Percentiles rank a stretch among this genome's conserved stretches.
Evolutionary conservation across 495 filamentous ascomycete species (phyloP).

Genomic region (Penicillium roqueforti): DNA sequence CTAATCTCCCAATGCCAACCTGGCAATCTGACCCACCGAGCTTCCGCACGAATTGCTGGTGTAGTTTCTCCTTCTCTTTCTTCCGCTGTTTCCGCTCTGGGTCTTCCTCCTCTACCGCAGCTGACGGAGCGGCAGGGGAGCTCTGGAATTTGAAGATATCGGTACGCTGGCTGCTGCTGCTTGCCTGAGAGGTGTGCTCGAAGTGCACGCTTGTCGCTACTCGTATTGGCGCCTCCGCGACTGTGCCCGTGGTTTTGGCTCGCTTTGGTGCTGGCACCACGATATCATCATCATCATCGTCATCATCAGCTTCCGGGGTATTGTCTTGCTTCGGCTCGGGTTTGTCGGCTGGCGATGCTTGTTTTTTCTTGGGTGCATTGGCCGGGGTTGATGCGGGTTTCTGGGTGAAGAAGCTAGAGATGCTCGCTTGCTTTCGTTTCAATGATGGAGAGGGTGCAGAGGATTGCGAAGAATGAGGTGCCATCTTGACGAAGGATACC

Average conservation of each 20-base stretch:
- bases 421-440: conserved; percentile 68
- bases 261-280: conserved; percentile 41
- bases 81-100: conserved; percentile 41
- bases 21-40: conserved; percentile 81
- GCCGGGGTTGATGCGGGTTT: conserved; percentile 40
- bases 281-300: conserved; percentile 31
- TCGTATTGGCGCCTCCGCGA: conserved; percentile 12
- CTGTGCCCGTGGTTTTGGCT: conserved; percentile 22
- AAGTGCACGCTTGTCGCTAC: conserved; percentile 7
- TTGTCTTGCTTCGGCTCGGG: conserved; percentile 18
- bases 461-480: conserved; percentile 38
- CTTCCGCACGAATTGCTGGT: conserved; percentile 84
- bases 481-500: conserved; percentile 20
- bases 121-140: conserved; percentile 25
- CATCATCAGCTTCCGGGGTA: conserved; percentile 14
- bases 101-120: conserved; percentile 31
- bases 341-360: conserved; percentile 13
- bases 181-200: conserved; percentile 16
- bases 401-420: conserved; percentile 82
- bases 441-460: conserved; percentile 37
- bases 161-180: conserved; percentile 35
- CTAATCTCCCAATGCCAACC: conserved; percentile 58
- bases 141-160: conserved; percentile 42
- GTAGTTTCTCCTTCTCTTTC: conserved; percentile 64
- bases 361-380: conserved; percentile 14